Conservation (phyloP, 306 rosid species). For the Cucurbita ficifolia region DNA sequence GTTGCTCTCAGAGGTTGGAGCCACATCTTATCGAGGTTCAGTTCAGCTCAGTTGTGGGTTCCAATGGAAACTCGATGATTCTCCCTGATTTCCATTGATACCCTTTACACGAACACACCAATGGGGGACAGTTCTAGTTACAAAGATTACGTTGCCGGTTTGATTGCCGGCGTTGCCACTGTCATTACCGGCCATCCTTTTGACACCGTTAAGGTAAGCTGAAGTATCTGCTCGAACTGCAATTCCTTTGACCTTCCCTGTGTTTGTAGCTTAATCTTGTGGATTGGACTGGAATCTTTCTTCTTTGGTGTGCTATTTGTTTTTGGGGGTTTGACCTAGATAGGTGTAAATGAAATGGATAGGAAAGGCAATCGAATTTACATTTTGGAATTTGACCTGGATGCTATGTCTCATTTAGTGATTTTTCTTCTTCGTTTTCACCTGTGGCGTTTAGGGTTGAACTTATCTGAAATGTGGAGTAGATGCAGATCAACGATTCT, state of each 20-base stretch:
- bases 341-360: not conserved
- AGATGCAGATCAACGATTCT: not conserved
- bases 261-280: not conserved
- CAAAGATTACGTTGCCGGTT: slow-evolving; percentile 57
- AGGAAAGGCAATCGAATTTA: not conserved
- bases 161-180: slow-evolving; percentile 50
- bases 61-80: not conserved
- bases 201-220: slow-evolving; percentile 43
- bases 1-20: not conserved
- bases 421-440: not conserved
- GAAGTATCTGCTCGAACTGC: not conserved
- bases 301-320: not conserved
- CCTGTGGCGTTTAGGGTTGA: not conserved
- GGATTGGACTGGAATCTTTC: not conserved
- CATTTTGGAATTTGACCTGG: not conserved
- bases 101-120: not conserved
- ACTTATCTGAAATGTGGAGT: not conserved
- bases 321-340: not conserved
- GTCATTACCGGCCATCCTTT: slow-evolving; percentile 45
- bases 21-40: not conserved
- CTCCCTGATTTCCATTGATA: not conserved
- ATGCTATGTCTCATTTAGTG: not conserved
- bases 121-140: slow-evolving; percentile 42
- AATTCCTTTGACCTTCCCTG: not conserved
- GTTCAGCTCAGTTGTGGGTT: not conserved